These are phyloP conservation scores for Colletotrichum falcatum DNA, from an alignment of 2,329 filamentous ascomycete genomes.

Conservation along the genomic window DNA sequence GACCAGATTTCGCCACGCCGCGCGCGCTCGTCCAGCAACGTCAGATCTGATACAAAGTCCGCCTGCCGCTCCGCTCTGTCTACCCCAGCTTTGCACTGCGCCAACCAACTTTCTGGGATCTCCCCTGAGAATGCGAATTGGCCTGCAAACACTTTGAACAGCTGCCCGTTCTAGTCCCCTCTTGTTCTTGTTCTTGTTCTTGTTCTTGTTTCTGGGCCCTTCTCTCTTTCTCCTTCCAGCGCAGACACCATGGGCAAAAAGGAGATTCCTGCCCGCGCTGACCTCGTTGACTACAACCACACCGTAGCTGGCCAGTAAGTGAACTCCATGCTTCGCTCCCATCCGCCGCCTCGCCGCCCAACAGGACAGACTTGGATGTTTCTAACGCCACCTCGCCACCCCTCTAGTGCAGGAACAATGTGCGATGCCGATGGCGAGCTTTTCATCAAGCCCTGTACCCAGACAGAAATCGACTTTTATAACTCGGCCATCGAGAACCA, in stretches of 20 bases:
- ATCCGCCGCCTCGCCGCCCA: not conserved
- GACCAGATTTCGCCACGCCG: conserved; percentile 5
- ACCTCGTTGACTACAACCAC: conserved; percentile 77
- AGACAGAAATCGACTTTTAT: conserved; percentile 90
- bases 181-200: not conserved
- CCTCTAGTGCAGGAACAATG: conserved; percentile 84
- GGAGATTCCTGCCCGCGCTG: conserved; percentile 66
- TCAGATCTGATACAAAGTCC: not conserved
- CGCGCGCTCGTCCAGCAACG: not conserved
- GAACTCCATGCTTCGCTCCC: not conserved
- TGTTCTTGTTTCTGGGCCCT: not conserved
- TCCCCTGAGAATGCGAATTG: conserved; percentile 7
- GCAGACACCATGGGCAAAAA: conserved; percentile 32
- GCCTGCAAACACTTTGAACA: conserved; percentile 16
- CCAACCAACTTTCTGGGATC: conserved; percentile 1
- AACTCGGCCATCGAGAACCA: conserved; percentile 75
- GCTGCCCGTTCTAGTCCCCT: not conserved
- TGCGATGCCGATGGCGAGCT: conserved; percentile 85
- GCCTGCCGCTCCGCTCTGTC: not conserved
- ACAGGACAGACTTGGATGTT: not conserved
- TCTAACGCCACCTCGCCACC: conserved; percentile 26
- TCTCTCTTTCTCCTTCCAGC: not conserved
- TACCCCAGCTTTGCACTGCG: conserved; percentile 7
- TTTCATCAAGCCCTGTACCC: conserved; percentile 94
- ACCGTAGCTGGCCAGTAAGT: conserved; percentile 89